Conservation (phyloP, 164 flowering plant species). For the Magnolia changhungtana region DNA sequence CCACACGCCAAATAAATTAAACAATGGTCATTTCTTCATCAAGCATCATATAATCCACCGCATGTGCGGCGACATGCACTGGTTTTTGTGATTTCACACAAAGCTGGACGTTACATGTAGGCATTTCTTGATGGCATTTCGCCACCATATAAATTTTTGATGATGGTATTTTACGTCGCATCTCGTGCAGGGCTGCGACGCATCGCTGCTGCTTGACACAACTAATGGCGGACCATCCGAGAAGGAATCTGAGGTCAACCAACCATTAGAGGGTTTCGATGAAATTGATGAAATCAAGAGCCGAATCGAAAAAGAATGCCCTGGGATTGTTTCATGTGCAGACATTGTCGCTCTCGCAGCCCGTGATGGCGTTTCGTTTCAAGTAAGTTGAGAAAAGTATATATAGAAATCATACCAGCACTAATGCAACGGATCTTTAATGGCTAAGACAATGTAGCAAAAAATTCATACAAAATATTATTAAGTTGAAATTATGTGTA, state of each 20-base stretch:
- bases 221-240: slow-evolving; percentile 8
- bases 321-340: slow-evolving; percentile 27
- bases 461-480: neutral
- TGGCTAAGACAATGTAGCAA: neutral
- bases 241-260: slow-evolving; percentile 19
- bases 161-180: neutral
- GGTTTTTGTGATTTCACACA: no score
- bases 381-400: slow-evolving; percentile 8
- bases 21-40: no score
- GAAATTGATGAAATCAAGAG: slow-evolving; percentile 24
- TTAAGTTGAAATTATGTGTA: neutral
- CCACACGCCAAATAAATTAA: no score
- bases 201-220: slow-evolving; percentile 17
- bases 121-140: no score
- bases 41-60: no score
- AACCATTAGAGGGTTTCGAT: slow-evolving; percentile 19
- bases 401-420: neutral
- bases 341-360: slow-evolving; percentile 28
- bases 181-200: slow-evolving; percentile 31
- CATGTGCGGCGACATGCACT: no score
- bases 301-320: slow-evolving; percentile 18
- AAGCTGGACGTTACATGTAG: no score
- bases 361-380: slow-evolving; percentile 25
- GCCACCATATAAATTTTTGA: neutral
- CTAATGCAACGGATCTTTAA: neutral